phyloP scores from a whole-genome alignment of 1,284 basidiomycete genomes.

The Trichosporon sp. region DNA sequence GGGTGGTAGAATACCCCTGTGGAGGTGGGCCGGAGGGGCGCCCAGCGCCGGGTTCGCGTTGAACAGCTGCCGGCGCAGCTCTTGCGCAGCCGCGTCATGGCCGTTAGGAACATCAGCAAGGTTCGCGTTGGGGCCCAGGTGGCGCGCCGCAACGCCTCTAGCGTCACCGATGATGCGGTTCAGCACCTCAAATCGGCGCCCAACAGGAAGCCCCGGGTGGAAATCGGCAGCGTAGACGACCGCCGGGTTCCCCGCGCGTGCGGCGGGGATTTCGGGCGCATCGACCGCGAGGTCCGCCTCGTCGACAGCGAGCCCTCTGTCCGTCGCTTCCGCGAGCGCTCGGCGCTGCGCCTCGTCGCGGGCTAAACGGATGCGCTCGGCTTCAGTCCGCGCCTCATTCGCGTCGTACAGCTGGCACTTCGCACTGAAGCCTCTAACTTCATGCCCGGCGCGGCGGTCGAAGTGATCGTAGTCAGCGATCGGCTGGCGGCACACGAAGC shows the following conservation, averaged over 20 bases:
- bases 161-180: background rate
- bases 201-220: too few relatives aligned
- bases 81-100: too few relatives aligned
- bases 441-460: slow-evolving; percentile 31
- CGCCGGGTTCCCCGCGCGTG: too few relatives aligned
- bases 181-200: background rate
- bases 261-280: slow-evolving; percentile 46
- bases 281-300: slow-evolving; percentile 59
- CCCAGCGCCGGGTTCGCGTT: too few relatives aligned
- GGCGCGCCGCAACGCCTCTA: too few relatives aligned
- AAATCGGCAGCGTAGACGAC: too few relatives aligned
- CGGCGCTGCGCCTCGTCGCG: slow-evolving; percentile 50
- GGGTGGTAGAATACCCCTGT: too few relatives aligned
- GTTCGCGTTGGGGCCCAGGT: too few relatives aligned
- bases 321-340: background rate
- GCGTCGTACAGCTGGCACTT: slow-evolving; percentile 67
- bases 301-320: slow-evolving; percentile 49
- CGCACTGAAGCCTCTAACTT: slow-evolving; percentile 23
- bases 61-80: too few relatives aligned
- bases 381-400: slow-evolving; percentile 23
- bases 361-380: slow-evolving; percentile 61
- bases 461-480: slow-evolving; percentile 71
- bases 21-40: too few relatives aligned
- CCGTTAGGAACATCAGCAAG: too few relatives aligned
- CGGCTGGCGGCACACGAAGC: slow-evolving; percentile 68